Base-by-base conservation (phyloP, 495 filamentous ascomycete species). In the Tuber indicum region DNA sequence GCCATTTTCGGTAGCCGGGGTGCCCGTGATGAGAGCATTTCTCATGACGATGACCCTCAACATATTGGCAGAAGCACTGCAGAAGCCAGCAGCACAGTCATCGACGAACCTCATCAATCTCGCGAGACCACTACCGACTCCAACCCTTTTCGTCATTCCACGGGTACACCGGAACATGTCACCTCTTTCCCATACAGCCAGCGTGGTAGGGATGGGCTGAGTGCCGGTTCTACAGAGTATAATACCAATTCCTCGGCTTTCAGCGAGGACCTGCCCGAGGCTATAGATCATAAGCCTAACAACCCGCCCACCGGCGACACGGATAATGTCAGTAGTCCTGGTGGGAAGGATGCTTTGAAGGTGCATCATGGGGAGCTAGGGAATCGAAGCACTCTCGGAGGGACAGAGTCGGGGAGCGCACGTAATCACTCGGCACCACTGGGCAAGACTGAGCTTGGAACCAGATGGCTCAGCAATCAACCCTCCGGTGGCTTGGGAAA, bases 61-160 rank as follows among this genome's bases (percentile, higher is more conserved):
- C 46, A 43, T 45, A 32, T 39, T 7, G 8, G 7, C 75, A 77
- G 44, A 66, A 71, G 44, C 70, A 71, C 44, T 71, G 26, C 44
- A 10, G 41, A 44, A 10, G 39, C 39, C 2, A 70, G 52, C 21
- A 5, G 52, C 21, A 5, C 74, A 46, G 23, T 62, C 47, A 73
- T 39, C 16, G 21, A 78, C 72, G 58, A 80, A 80, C 21, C 78
- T 44, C 10, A 73, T 52, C 73, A 73, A 46, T 42, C 72, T 45
- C 42, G 44, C 72, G 46, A 19, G 21, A 39, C 39, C 17, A 46
- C 45, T 26, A 72, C 7, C n/a, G 62, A 75, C 70, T 73, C 46
- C 58, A 74, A 72, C 66, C 77, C 74, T 6, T 43, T 74, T 52
- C 74, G 46, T 32, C 47, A 79, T 19, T 32, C 70, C 19, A 47